A percentile compares a stretch with the other conserved stretches of the same genome.
Conservation (phyloP, 2,329 filamentous ascomycete genomes). For the Metarhizium anisopliae region DNA sequence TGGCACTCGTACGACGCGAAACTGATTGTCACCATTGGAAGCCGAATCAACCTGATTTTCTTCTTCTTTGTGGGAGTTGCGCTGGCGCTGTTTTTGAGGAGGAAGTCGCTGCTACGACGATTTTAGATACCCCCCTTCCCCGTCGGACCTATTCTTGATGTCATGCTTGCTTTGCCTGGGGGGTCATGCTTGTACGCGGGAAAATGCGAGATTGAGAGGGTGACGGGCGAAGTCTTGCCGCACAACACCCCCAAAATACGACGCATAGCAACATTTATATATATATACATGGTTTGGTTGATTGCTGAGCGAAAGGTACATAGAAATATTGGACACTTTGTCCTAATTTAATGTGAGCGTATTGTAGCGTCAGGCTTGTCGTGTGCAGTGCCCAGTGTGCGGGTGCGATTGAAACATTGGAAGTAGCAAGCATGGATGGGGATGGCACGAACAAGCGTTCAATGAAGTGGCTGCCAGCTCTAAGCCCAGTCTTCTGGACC, state of each 20-base stretch:
- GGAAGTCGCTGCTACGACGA: slow-evolving; percentile 10
- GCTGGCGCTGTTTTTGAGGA: slow-evolving; percentile 11
- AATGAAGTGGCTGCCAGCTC: too few species aligned
- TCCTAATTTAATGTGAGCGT: not conserved
- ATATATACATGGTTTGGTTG: not conserved
- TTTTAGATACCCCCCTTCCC: slow-evolving; percentile 5
- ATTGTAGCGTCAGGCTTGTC: not conserved
- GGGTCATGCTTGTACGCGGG: too few species aligned
- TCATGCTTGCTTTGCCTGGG: not conserved
- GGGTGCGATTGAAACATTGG: too few species aligned
- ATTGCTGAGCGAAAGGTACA: slow-evolving; percentile 2
- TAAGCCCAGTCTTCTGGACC: too few species aligned
- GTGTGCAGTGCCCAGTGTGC: too few species aligned
- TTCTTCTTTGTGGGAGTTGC: slow-evolving; percentile 13
- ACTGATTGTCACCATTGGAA: slow-evolving; percentile 11
- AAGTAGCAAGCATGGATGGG: too few species aligned
- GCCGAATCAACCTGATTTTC: slow-evolving; percentile 8
- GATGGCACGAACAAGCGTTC: too few species aligned
- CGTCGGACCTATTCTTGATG: not conserved
- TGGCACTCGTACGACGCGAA: slow-evolving; percentile 31
- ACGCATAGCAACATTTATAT: not conserved
- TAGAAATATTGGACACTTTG: slow-evolving; percentile 1
- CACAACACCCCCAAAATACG: not conserved
- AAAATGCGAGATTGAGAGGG: not conserved
- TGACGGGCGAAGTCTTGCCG: not conserved